Evolutionary conservation across 345 rosid species (phyloP).

Genomic region (Anastatica hierochuntica): DNA sequence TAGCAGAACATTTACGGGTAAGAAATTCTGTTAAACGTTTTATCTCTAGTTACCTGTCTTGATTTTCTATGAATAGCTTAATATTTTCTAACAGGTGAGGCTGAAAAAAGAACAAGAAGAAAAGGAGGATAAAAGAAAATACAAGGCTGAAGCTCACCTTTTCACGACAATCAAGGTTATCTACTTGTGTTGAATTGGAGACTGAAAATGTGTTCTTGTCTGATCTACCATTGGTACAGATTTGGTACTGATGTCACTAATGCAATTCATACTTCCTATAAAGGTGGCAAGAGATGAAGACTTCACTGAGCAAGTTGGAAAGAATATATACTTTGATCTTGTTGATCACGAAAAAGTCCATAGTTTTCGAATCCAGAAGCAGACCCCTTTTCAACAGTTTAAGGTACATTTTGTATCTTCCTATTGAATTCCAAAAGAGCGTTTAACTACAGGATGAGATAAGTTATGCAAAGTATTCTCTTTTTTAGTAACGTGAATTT

Average conservation of each 20-base stretch:
- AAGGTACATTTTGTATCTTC: constrained; percentile 44
- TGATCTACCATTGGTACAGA: neutral
- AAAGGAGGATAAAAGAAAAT: constrained; percentile 76
- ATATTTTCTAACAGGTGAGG: constrained; percentile 53
- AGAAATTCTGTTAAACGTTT: constrained; percentile 3
- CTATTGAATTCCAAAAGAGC: neutral
- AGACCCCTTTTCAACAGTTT: constrained; percentile 54
- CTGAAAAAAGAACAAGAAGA: constrained; percentile 94
- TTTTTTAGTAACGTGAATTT: neutral
- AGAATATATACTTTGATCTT: constrained; percentile 86
- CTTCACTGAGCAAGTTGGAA: constrained; percentile 78
- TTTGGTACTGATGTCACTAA: constrained; percentile 13
- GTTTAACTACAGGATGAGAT: neutral
- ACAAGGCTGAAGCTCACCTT: constrained; percentile 92
- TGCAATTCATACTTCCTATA: constrained; percentile 16
- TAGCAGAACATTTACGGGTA: constrained; percentile 97
- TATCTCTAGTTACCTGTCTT: neutral
- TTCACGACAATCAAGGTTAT: constrained; percentile 85
- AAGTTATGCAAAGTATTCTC: neutral
- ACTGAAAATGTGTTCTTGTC: neutral
- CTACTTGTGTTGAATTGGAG: neutral
- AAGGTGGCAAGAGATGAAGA: constrained; percentile 77
- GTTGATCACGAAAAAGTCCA: constrained; percentile 95
- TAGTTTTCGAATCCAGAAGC: constrained; percentile 88
- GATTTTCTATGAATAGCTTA: constrained; percentile 12